Evolutionary conservation across 2,329 filamentous ascomycete genomes (phyloP).

Genomic region (Calonectria fujianensis): DNA sequence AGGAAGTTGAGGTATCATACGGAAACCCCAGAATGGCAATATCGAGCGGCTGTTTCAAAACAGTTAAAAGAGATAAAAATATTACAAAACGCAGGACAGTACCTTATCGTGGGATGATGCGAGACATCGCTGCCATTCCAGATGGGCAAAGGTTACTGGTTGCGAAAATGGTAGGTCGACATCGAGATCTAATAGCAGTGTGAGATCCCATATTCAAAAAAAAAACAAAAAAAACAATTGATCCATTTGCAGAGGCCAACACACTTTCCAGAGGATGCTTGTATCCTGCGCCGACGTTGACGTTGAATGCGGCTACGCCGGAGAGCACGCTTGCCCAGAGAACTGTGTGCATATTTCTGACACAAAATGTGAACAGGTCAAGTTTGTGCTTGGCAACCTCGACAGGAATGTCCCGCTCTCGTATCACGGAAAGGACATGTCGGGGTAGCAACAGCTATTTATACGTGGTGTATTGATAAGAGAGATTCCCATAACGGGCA

Average conservation of each 20-base stretch:
- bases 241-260: not conserved
- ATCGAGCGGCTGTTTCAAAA: not conserved
- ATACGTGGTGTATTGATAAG: slow-evolving; percentile 2
- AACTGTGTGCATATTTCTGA: not conserved
- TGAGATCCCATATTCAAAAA: not conserved
- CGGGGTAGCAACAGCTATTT: not conserved
- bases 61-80: not conserved
- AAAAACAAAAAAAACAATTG: too few relatives aligned
- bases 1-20: slow-evolving; percentile 33
- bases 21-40: slow-evolving; percentile 34
- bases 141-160: slow-evolving; percentile 3
- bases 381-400: not conserved
- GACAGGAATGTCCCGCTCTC: not conserved
- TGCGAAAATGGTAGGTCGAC: slow-evolving; percentile 19
- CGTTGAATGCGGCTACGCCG: not conserved
- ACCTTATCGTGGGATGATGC: slow-evolving; percentile 7
- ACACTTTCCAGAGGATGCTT: not conserved
- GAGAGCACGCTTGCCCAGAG: not conserved
- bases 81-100: too few relatives aligned
- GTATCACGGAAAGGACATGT: not conserved
- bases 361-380: not conserved
- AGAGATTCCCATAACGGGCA: not conserved
- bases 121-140: slow-evolving; percentile 13
- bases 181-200: not conserved
- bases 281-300: not conserved